Evolutionary conservation across 106 monocot genomes (phyloP).

Genomic region (Vanilla planifolia): DNA sequence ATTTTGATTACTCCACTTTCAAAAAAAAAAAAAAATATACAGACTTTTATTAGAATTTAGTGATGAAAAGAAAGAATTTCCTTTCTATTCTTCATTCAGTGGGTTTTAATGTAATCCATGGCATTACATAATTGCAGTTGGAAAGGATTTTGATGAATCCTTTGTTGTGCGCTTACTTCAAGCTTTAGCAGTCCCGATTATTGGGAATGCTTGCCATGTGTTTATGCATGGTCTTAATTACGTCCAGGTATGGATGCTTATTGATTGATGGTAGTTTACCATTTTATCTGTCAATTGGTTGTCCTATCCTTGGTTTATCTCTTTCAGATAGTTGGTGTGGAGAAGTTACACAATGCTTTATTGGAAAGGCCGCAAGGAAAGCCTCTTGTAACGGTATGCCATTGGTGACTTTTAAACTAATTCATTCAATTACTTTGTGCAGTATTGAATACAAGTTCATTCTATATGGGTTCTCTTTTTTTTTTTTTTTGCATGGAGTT

Average conservation of each 20-base stretch:
- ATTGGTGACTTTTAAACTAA: background rate
- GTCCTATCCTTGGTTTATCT: background rate
- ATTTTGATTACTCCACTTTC: too few species aligned
- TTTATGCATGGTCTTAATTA: conserved; percentile 91
- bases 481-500: too few species aligned
- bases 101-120: background rate
- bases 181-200: conserved; percentile 67
- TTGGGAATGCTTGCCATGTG: conserved; percentile 78
- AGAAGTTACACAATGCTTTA: conserved; percentile 68
- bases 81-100: background rate
- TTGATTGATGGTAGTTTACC: background rate
- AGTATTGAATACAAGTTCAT: background rate
- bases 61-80: too few species aligned
- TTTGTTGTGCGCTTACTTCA: conserved; percentile 47
- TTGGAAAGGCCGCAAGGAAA: conserved; percentile 56
- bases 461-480: background rate
- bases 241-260: conserved; percentile 43
- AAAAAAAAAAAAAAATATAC: too few species aligned
- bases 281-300: background rate
- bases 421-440: background rate
- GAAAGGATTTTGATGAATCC: conserved; percentile 58
- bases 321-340: conserved; percentile 71
- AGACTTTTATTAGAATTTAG: too few species aligned
- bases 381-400: conserved; percentile 72
- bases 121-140: conserved; percentile 31